Conservation (phyloP, 2,329 filamentous ascomycete species). For the Xylaria sp. region DNA sequence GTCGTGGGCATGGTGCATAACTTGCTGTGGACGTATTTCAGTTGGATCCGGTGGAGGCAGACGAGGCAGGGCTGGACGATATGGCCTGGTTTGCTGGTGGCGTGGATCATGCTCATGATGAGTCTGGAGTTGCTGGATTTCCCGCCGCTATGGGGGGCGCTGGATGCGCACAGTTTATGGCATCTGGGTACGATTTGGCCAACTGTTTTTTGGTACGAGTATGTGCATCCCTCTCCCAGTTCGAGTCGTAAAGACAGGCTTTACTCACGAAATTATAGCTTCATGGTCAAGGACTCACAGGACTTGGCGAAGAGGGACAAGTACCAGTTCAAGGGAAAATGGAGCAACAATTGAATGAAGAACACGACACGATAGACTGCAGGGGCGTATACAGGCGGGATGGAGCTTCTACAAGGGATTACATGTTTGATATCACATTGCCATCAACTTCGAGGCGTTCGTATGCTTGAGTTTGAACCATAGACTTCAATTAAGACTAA, state of each 20-base stretch:
- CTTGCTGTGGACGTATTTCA: slow-evolving; percentile 79
- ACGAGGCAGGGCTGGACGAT: slow-evolving; percentile 72
- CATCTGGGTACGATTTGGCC: slow-evolving; percentile 89
- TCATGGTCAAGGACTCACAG: slow-evolving; percentile 77
- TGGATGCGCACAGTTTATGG: slow-evolving; percentile 96
- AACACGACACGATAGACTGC: not conserved
- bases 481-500: not conserved
- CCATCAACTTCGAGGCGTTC: not conserved
- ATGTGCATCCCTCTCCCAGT: slow-evolving; percentile 39
- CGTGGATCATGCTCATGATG: slow-evolving; percentile 90
- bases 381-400: no score
- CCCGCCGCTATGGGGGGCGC: slow-evolving; percentile 69
- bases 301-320: slow-evolving; percentile 58
- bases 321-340: slow-evolving; percentile 57
- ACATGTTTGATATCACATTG: no score
- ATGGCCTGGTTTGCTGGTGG: slow-evolving; percentile 86
- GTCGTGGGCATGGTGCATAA: slow-evolving; percentile 75
- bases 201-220: slow-evolving; percentile 92
- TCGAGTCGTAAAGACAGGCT: not conserved
- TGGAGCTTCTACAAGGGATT: no score
- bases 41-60: slow-evolving; percentile 65
- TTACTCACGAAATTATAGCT: slow-evolving; percentile 49
- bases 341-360: not conserved
- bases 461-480: not conserved
- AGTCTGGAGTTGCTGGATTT: slow-evolving; percentile 94